Percentiles rank a stretch among this genome's conserved stretches.
These are phyloP conservation scores for Cordyceps tenuipes DNA, from an alignment of 2,329 filamentous ascomycete species.

Conservation along the genomic window DNA sequence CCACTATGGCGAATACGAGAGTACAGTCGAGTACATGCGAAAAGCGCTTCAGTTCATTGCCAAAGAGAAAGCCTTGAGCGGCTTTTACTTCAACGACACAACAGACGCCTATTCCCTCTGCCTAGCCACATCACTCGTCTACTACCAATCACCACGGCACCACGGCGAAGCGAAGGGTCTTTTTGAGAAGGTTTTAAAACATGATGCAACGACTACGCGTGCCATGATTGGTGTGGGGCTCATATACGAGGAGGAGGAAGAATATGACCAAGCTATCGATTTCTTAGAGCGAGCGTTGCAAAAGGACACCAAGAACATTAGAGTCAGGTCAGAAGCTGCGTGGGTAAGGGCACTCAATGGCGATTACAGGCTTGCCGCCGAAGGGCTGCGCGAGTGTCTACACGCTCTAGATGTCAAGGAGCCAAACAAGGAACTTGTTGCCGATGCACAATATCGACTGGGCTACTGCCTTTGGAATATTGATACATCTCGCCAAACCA, in stretches of 20 bases:
- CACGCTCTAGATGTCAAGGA: slow-evolving; percentile 54
- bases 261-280: slow-evolving; percentile 71
- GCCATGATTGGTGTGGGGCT: slow-evolving; percentile 85
- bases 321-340: slow-evolving; percentile 76
- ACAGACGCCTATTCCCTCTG: slow-evolving; percentile 67
- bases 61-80: slow-evolving; percentile 56
- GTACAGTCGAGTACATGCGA: slow-evolving; percentile 68
- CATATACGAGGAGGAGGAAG: slow-evolving; percentile 87
- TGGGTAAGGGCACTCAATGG: slow-evolving; percentile 86
- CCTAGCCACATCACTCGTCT: slow-evolving; percentile 80
- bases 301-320: slow-evolving; percentile 65
- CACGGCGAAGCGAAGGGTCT: slow-evolving; percentile 81
- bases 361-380: slow-evolving; percentile 58
- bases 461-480: slow-evolving; percentile 82
- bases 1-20: slow-evolving; percentile 76
- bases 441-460: slow-evolving; percentile 78
- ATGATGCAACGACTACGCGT: slow-evolving; percentile 66
- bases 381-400: slow-evolving; percentile 64
- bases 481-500: slow-evolving; percentile 62
- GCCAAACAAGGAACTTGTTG: slow-evolving; percentile 60
- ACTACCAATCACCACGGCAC: slow-evolving; percentile 81
- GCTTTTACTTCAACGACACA: slow-evolving; percentile 59
- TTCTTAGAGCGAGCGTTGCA: slow-evolving; percentile 71
- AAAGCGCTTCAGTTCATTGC: slow-evolving; percentile 58
- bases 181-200: slow-evolving; percentile 72